These are phyloP conservation scores for Hibiscus trionum DNA, from an alignment of 345 rosid genomes.

Conservation along the genomic window DNA sequence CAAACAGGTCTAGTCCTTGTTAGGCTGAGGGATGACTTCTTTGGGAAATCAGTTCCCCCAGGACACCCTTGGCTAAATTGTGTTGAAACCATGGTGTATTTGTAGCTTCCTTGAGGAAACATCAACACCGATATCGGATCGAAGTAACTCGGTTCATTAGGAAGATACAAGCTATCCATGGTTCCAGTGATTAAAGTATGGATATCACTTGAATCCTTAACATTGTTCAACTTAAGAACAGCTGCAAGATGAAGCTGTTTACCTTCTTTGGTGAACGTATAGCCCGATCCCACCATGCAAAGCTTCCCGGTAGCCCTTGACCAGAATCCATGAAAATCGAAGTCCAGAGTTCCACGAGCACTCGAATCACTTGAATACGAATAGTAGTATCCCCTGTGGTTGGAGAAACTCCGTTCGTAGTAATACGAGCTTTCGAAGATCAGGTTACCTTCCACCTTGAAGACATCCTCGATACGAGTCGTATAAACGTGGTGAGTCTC, in stretches of 20 bases:
- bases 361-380: not conserved
- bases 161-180: conserved; percentile 26
- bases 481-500: not conserved
- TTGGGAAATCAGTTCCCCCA: conserved; percentile 9
- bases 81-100: conserved; percentile 10
- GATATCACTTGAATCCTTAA: conserved; percentile 16
- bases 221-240: conserved; percentile 35
- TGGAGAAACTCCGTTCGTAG: not conserved
- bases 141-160: conserved; percentile 19
- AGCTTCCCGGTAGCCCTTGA: conserved; percentile 32
- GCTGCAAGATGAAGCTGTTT: conserved; percentile 13
- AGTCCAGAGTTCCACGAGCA: not conserved
- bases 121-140: conserved; percentile 31
- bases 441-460: conserved; percentile 21
- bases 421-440: not conserved
- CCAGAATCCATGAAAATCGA: conserved; percentile 44
- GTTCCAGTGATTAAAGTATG: conserved; percentile 37
- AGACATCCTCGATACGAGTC: conserved; percentile 16
- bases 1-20: conserved; percentile 10
- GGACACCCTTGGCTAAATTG: not conserved
- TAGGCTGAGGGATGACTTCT: conserved; percentile 11
- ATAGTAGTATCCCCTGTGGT: not conserved
- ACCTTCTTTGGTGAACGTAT: not conserved
- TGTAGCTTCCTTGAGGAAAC: conserved; percentile 23
- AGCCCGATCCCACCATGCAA: conserved; percentile 43